Evolutionary conservation across 306 rosid species (phyloP), one percentile per base, ranked within the genome.

Genomic region (Betula pendula): DNA sequence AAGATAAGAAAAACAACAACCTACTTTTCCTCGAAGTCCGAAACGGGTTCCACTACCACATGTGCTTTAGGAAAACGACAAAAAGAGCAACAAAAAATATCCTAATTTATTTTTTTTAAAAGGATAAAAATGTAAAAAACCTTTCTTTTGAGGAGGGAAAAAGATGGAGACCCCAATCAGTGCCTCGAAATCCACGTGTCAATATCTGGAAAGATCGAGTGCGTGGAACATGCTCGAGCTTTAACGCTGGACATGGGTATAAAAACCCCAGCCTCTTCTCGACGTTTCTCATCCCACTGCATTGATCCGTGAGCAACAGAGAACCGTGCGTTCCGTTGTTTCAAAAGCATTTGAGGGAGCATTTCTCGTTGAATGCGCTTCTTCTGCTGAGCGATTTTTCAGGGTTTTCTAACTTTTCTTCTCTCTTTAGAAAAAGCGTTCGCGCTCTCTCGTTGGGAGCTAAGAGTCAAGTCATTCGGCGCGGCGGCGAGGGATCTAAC

Each of bases 291-390:
- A 6, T 2, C 31, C 40, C 63, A 19, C 24, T 29, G 42, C 42
- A 6, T 38, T 38, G 8, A 5, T 6, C 6, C 40, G 6, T 29
- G 33, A 29, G 33, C 33, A 29, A 29, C 5, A n/a, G n/a, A n/a
- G n/a, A n/a, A n/a, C n/a, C n/a, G n/a, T n/a, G n/a, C n/a, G n/a
- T 31, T 42, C 2, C 16, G 5, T 20, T 35, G 31, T 38, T 35
- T 72, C 66, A 13, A 60, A 4, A n/a, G 70, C 70, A 19, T 19
- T 38, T 44, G 78, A 79, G 71, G 85, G 68, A 75, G 76, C 80
- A 66, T 81, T 81, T 81, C 75, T 83, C 25, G 31, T 84, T 75
- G 85, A 81, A 75, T 82, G 77, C 77, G 45, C 84, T 73, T 70
- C 69, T 70, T 13, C 33, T 75, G 3, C 25, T 31, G 45, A 38